These are phyloP conservation scores for Amaranthus cruentus DNA, from an alignment of 148 eudicot genomes.

Conservation along the genomic window DNA sequence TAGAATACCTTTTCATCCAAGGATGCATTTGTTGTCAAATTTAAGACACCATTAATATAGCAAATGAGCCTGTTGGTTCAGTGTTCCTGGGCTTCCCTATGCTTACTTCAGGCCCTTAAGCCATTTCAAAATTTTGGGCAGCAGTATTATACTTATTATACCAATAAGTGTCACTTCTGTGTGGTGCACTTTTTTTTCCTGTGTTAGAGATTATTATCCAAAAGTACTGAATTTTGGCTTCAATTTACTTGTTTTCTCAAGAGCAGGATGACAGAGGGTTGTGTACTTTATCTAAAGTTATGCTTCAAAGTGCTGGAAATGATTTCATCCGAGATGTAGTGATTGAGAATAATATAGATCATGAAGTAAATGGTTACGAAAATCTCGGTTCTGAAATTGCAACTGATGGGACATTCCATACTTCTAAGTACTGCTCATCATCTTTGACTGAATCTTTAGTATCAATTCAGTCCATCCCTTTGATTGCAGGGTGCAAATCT, in stretches of 20 bases:
- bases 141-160: neutral
- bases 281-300: constrained; percentile 14
- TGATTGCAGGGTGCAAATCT: constrained; percentile 8
- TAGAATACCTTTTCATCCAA: too few species aligned
- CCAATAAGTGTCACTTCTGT: neutral
- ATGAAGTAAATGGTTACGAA: constrained; percentile 21
- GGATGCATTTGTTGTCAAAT: too few species aligned
- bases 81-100: neutral
- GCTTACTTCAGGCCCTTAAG: neutral
- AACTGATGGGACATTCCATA: constrained; percentile 15
- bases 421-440: constrained; percentile 12
- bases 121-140: neutral
- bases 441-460: constrained; percentile 5
- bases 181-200: neutral
- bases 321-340: constrained; percentile 24
- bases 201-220: neutral
- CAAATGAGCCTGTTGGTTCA: too few species aligned
- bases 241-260: constrained; percentile 4
- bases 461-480: constrained; percentile 19
- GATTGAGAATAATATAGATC: constrained; percentile 10
- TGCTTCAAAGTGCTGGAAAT: constrained; percentile 15
- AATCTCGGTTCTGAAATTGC: constrained; percentile 21
- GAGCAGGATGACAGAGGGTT: constrained; percentile 31
- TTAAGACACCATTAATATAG: too few species aligned
- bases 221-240: neutral